Base-by-base conservation (phyloP, 306 rosid species). In the Fragaria ananassa region DNA sequence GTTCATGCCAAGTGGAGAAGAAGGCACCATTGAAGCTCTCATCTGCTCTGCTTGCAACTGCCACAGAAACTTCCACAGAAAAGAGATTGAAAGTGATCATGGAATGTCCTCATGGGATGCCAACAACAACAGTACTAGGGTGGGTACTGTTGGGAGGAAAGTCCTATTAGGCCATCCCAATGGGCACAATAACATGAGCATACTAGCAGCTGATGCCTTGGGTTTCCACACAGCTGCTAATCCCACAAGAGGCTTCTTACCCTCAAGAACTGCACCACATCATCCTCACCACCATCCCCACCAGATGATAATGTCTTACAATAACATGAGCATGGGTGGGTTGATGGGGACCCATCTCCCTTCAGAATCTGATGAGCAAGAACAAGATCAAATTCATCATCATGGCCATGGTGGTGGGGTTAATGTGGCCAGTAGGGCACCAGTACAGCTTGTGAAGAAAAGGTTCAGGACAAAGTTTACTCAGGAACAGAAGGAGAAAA, bases 41-140 rank as follows among this genome's bases (percentile, higher is more conserved):
- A 89, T 35, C 61, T 93, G 98, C 82, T 91, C 97, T 0, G 98
- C 97, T 56, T 93, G 98, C 86, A 75, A 88, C 27, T 93, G 98
- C 49, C 98, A 93, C 85, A 83, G 98, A 77, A 93, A 93, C 85
- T 93, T 93, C 89, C 98, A 93, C 83, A 85, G 97, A 74, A 91
- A 91, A 74, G 90, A 93, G 75, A 62, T 84, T 1, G 87, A 90
- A 67, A 90, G 86, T 1, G 88, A 80, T 35, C 80, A 11, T 21
- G 50, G 60, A 17, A 25, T 2, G 23, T 37, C 58, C 62, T 35
- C 64, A 54, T 72, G 76, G 67, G 76, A 72, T 27, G 25, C 42
- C 19, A 63, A 72, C 70, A 49, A 1, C 19, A 63, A 72, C 72
- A 49, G 7, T 15, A 49, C 81, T 39, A 47, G 56, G 31, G 68